Percentiles rank a stretch among this genome's conserved stretches.
phyloP scores from a whole-genome alignment of 2,329 filamentous ascomycete genomes.

The Colletotrichum sp. region DNA sequence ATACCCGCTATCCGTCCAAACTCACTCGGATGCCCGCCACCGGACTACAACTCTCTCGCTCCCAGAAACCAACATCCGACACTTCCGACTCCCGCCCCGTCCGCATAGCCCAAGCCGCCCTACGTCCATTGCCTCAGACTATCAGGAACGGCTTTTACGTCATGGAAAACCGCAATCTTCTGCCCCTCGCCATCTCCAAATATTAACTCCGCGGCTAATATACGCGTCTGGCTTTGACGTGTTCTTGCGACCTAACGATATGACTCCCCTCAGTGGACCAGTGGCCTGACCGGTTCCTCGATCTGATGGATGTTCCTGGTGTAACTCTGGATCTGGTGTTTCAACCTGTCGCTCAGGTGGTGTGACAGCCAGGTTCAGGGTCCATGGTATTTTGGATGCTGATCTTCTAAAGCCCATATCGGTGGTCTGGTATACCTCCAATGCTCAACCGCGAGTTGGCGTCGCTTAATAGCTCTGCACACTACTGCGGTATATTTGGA shows the following conservation, averaged over 20 bases:
- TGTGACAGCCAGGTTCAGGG: slow-evolving; percentile 3
- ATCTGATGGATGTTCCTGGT: slow-evolving; percentile 14
- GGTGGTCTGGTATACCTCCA: not conserved
- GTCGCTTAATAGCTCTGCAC: not conserved
- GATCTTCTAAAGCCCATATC: not conserved
- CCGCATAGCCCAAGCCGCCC: not conserved
- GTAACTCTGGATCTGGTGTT: slow-evolving; percentile 12
- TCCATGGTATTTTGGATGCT: not conserved
- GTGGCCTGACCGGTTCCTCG: slow-evolving; percentile 1
- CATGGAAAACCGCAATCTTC: not conserved
- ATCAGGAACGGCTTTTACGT: not conserved
- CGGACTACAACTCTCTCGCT: not conserved
- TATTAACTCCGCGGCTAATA: not conserved
- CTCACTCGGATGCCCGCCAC: not conserved
- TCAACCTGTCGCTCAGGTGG: slow-evolving; percentile 9
- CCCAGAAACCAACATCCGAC: slow-evolving; percentile 13
- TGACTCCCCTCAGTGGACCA: not conserved
- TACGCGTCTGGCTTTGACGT: not conserved
- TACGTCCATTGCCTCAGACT: not conserved
- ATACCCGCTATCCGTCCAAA: not conserved
- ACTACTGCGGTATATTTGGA: not conserved
- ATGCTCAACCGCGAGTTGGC: not conserved
- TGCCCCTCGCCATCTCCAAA: not conserved
- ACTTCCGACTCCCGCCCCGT: slow-evolving; percentile 12
- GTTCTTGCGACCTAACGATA: not conserved